Evolutionary conservation across 2,329 filamentous ascomycete genomes (phyloP), one percentile per base, ranked within the genome.

Genomic region (Drechslera avenae): DNA sequence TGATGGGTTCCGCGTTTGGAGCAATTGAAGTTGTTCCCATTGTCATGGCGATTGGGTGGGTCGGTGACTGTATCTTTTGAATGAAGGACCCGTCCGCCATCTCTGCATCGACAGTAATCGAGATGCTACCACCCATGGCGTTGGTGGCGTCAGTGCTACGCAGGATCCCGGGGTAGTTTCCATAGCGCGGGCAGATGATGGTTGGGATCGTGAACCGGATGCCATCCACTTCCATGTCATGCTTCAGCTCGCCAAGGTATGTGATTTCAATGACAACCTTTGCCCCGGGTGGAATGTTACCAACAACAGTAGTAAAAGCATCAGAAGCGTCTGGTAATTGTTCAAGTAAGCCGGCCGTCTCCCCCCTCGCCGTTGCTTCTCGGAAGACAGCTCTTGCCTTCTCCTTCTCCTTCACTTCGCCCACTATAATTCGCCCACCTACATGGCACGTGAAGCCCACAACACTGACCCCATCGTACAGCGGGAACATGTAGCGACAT

Each of bases 401-500:
- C 9, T 81, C 75, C 46, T 82, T 85, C 60, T 89, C 84, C 65
- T 89, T 86, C 34, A 91, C 87, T 10, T 86, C 69, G 12, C 88
- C 87, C 3, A 77, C 76, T 58, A 89, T 83, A 13, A 83, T 76
- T 10, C 83, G 82, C 26, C 79, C 73, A 28, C 81, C 85, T 39
- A 91, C 78, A 12, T 76, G 81, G 71, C 86, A 90, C 4, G 77
- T 81, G 57, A 91, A 91, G 3, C 76, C 79, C 6, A 87, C 85
- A 0, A 91, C 84, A 5, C 83, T 86, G 13, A 89, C 85, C 8
- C 88, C 87, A 63, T 90, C 86, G 56, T 87, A 89, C 0, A 91
- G 77, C 0, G 88, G 88, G 55, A 91, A 91, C 0, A 80, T 80
- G 66, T 91, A 91, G 12, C 78, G 76, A 13, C 85, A 79, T 63